Evolutionary conservation across 1,139 yeast species (phyloP), one percentile per base, ranked within the genome.

Genomic region (Eremothecium sinecaudum): DNA sequence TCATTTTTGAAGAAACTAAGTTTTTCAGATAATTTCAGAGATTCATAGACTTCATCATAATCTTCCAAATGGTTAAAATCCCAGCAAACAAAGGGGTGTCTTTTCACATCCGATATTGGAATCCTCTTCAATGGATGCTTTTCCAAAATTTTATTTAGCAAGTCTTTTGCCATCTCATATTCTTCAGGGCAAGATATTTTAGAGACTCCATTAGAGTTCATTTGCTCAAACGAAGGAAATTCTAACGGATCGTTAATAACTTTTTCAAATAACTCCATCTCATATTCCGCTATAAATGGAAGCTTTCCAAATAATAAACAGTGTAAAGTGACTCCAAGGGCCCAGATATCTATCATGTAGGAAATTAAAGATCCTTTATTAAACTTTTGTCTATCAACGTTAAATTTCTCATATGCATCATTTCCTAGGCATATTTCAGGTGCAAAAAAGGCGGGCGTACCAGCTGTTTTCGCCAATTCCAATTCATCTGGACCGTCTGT

Each of bases 241-340:
- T 61, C 63, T 17, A 84, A 58, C 2, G 66, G 67, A 26, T 78
- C 71, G 39, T 73, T 71, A 14, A 76, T 83, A 45, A 92, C 90
- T 12, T 79, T 90, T 39, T 79, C 80, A 56, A 90, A 90, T 31
- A 92, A 66, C 42, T 80, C 87, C 58, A 73, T 81, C 54, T 90
- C 98, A 33, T 79, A 77, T 31, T 80, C 90, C 0, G 96, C 96
- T 52, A 78, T 75, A 56, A 90, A 92, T 1, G 98, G 98, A 28
- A 90, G 73, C 42, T 71, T 68, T 6, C 99, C 98, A 61, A 82
- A 90, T 14, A 90, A 58, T 28, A 92, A 63, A 57, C 98, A 87
- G 55, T 78, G 90, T 15, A 92, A 63, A 0, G 98, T 90, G 2
- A 90, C 87, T 4, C 99, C 99, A 21, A 87, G 59, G 0, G 98